Conservation (phyloP, 345 rosid genomes). For the Noccaea caerulescens region DNA sequence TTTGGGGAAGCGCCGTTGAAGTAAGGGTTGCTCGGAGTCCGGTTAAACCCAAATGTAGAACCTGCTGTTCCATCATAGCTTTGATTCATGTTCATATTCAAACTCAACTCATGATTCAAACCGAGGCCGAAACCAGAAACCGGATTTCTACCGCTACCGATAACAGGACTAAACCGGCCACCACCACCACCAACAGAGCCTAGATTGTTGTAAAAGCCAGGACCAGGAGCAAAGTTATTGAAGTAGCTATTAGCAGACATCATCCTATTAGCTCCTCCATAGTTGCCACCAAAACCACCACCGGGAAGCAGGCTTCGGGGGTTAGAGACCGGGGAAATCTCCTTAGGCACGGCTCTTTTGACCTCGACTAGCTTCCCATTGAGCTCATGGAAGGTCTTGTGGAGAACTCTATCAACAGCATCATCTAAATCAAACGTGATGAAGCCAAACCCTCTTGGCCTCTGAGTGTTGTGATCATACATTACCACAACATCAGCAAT, state of each 20-base stretch:
- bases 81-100: conserved; percentile 52
- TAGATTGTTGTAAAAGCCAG: conserved; percentile 59
- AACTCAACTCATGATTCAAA: conserved; percentile 66
- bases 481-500: conserved; percentile 89
- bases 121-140: conserved; percentile 59
- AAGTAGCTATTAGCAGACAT: conserved; percentile 64
- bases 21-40: conserved; percentile 54
- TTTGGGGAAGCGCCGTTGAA: conserved; percentile 55
- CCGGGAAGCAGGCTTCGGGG: conserved; percentile 64
- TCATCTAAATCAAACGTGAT: conserved; percentile 90
- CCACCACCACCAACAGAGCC: conserved; percentile 49
- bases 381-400: conserved; percentile 87
- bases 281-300: conserved; percentile 41
- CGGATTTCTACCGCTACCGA: conserved; percentile 59
- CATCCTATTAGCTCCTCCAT: conserved; percentile 48
- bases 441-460: conserved; percentile 99
- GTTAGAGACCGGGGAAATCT: conserved; percentile 62
- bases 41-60: conserved; percentile 59
- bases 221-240: conserved; percentile 59
- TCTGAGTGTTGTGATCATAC: conserved; percentile 96
- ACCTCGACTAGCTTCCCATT: conserved; percentile 98
- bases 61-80: conserved; percentile 50
- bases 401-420: conserved; percentile 83
- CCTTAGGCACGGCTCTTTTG: conserved; percentile 95
- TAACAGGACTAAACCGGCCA: conserved; percentile 68